A percentile compares a stretch with the other conserved stretches of the same genome.
Conservation (phyloP, 176 grass and related monocot species). For the Dactylis glomerata region DNA sequence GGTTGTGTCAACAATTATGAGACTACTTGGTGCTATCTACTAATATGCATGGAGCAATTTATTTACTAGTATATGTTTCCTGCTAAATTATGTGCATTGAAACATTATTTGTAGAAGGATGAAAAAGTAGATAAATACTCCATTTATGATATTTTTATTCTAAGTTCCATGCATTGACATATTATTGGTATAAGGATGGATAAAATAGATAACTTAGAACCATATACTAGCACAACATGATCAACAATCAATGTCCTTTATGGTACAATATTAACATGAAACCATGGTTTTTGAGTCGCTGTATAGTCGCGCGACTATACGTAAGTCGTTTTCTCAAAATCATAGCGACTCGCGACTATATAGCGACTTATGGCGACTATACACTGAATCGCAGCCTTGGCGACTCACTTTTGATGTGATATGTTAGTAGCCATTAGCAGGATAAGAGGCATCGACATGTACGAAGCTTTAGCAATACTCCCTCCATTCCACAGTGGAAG, state of each 20-base stretch:
- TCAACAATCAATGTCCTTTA: neutral
- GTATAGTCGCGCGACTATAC: too few species aligned
- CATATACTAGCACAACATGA: neutral
- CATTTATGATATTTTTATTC: neutral
- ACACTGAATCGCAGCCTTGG: too few species aligned
- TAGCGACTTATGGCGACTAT: too few species aligned
- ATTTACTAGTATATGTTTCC: neutral
- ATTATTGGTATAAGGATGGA: neutral
- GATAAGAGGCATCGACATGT: neutral
- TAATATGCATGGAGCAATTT: neutral
- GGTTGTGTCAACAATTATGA: neutral
- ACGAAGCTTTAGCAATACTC: neutral
- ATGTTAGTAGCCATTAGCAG: neutral
- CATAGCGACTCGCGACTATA: too few species aligned
- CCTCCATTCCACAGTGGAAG: neutral
- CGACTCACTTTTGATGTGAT: neutral
- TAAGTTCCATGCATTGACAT: neutral
- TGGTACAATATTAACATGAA: neutral
- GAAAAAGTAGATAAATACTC: neutral
- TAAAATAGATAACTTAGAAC: neutral
- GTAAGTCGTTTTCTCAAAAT: too few species aligned
- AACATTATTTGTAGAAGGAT: neutral
- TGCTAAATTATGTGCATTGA: neutral
- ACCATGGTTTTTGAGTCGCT: too few species aligned
- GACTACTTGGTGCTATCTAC: neutral